Evolutionary conservation across 768 basidiomycete species (phyloP).

Genomic region (Suillus luteus): DNA sequence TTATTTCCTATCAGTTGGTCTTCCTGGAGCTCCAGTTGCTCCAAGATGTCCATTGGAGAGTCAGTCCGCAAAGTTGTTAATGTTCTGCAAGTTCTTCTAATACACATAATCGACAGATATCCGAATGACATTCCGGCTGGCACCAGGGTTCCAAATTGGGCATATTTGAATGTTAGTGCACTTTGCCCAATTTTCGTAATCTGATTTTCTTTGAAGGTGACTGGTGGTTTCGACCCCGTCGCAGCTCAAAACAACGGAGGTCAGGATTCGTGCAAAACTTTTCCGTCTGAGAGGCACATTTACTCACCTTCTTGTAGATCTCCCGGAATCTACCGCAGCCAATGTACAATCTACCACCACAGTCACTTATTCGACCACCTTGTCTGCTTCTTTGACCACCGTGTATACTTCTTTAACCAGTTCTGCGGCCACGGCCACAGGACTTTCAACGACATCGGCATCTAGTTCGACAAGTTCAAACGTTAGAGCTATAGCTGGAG

Average conservation of each 20-base stretch:
- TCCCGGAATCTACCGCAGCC: constrained; percentile 45
- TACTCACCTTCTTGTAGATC: constrained; percentile 30
- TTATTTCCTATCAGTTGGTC: constrained; percentile 43
- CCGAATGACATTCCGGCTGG: constrained; percentile 48
- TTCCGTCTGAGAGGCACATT: not conserved
- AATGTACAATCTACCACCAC: constrained; percentile 30
- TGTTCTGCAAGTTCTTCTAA: not conserved
- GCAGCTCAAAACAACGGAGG: constrained; percentile 37
- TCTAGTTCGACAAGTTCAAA: constrained; percentile 24
- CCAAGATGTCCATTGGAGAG: constrained; percentile 36
- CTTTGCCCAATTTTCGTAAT: constrained; percentile 8
- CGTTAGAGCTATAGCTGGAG: constrained; percentile 59
- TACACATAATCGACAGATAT: constrained; percentile 37
- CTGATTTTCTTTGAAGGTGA: constrained; percentile 18
- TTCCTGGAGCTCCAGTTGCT: constrained; percentile 50
- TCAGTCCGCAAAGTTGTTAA: constrained; percentile 14
- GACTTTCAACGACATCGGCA: constrained; percentile 13
- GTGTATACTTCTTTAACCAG: constrained; percentile 14
- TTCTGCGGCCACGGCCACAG: constrained; percentile 15
- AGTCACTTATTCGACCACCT: constrained; percentile 14
- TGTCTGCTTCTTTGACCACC: constrained; percentile 19
- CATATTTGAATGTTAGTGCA: constrained; percentile 57
- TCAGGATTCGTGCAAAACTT: constrained; percentile 12
- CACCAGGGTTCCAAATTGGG: constrained; percentile 62
- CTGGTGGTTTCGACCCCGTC: constrained; percentile 42